phyloP scores from a whole-genome alignment of 805 yeast genomes.

The Wickerhamomyces subpelliculosus region DNA sequence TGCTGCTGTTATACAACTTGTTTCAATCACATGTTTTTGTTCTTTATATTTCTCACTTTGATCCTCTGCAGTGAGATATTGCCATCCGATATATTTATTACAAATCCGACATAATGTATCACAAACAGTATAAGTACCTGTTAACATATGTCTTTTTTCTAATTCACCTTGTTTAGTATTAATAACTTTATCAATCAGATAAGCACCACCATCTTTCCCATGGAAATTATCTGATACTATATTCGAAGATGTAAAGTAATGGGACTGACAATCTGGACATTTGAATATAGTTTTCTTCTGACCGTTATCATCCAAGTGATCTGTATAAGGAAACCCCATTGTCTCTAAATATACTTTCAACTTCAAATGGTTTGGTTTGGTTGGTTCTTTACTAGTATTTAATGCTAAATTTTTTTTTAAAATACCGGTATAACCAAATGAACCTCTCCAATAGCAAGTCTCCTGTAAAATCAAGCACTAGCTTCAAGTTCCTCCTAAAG shows the following conservation, averaged over 20 bases:
- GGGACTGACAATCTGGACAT: slow-evolving; percentile 15
- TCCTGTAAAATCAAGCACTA: no score
- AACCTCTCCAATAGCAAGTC: no score
- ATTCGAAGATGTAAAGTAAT: slow-evolving; percentile 12
- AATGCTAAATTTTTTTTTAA: no score
- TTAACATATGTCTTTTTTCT: slow-evolving; percentile 44
- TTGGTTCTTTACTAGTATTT: no score
- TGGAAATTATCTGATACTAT: slow-evolving; percentile 32
- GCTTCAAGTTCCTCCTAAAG: no score
- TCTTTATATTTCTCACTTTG: slow-evolving; percentile 49
- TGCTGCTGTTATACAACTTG: slow-evolving; percentile 4
- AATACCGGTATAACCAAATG: no score
- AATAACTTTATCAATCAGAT: slow-evolving; percentile 37
- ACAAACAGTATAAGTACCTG: slow-evolving; percentile 52
- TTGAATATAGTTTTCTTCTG: slow-evolving; percentile 11
- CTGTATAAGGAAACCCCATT: neutral
- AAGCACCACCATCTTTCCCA: slow-evolving; percentile 55
- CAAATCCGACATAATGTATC: slow-evolving; percentile 54
- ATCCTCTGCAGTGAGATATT: slow-evolving; percentile 42
- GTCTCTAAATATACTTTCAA: neutral
- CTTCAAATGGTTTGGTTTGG: no score
- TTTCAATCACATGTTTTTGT: slow-evolving; percentile 45
- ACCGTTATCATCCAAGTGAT: neutral
- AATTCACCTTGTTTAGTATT: slow-evolving; percentile 32
- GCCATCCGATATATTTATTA: slow-evolving; percentile 53